phyloP scores from a whole-genome alignment of 192 early-diverging fungal genomes.

The Podila minutissima region DNA sequence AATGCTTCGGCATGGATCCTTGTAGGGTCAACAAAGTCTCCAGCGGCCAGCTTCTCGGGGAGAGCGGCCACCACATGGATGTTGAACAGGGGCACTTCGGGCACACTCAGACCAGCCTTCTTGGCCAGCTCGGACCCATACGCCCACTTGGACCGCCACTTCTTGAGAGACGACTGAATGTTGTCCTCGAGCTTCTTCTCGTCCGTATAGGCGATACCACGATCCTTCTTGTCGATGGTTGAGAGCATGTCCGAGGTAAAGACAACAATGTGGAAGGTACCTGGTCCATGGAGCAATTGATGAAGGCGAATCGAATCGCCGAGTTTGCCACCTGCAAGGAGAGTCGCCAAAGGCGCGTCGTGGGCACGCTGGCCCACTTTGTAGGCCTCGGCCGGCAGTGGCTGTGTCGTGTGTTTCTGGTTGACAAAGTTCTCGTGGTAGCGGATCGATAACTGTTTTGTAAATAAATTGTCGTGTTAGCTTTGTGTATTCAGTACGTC shows the following conservation, averaged over 20 bases:
- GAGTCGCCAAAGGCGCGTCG: slow-evolving; percentile 21
- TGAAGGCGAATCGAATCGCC: slow-evolving; percentile 11
- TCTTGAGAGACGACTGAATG: slow-evolving; percentile 11
- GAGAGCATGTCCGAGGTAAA: slow-evolving; percentile 39
- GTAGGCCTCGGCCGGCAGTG: background rate
- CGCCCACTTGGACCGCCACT: slow-evolving; percentile 26
- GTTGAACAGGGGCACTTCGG: slow-evolving; percentile 18
- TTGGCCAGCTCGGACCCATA: background rate
- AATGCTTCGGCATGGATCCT: slow-evolving; percentile 26
- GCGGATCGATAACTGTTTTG: slow-evolving; percentile 15
- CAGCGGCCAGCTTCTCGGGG: slow-evolving; percentile 7
- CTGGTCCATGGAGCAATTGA: slow-evolving; percentile 34
- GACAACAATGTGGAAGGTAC: slow-evolving; percentile 44
- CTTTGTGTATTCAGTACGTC: no score
- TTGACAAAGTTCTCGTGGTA: slow-evolving; percentile 34
- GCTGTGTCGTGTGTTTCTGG: slow-evolving; percentile 28
- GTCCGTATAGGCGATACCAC: slow-evolving; percentile 9
- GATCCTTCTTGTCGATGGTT: slow-evolving; percentile 2
- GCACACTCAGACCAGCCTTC: background rate
- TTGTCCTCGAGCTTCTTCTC: slow-evolving; percentile 21
- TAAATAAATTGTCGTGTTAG: no score
- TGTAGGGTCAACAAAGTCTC: slow-evolving; percentile 23
- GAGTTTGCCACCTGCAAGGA: slow-evolving; percentile 9
- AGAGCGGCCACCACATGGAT: slow-evolving; percentile 30
- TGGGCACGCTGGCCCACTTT: slow-evolving; percentile 48